Evolutionary conservation across 2,329 filamentous ascomycete genomes (phyloP).

Genomic region (Xylaria arbuscula): DNA sequence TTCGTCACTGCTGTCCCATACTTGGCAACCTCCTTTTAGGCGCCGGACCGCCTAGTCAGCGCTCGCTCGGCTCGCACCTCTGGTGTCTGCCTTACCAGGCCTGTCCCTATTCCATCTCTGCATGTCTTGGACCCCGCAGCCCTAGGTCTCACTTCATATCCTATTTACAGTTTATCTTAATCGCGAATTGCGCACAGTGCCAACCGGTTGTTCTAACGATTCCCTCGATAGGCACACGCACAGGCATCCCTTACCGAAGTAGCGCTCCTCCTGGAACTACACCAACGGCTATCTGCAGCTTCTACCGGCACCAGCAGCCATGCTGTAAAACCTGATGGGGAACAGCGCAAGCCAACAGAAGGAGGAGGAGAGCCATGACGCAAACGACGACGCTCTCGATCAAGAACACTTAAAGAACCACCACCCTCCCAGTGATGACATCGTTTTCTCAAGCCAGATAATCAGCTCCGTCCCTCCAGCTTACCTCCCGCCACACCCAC

Average conservation of each 20-base stretch:
- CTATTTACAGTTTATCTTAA: neutral
- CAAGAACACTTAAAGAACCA: neutral
- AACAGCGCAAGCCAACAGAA: slow-evolving; percentile 26
- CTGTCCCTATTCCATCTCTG: neutral
- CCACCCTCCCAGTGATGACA: slow-evolving; percentile 13
- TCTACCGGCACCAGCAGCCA: slow-evolving; percentile 29
- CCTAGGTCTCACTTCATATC: too few relatives aligned
- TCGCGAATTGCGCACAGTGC: neutral
- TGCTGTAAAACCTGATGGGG: slow-evolving; percentile 35
- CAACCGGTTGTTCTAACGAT: slow-evolving; percentile 6
- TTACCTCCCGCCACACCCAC: neutral
- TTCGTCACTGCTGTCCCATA: too few relatives aligned
- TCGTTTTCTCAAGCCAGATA: slow-evolving; percentile 34
- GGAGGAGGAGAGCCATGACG: slow-evolving; percentile 20
- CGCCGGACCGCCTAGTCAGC: too few relatives aligned
- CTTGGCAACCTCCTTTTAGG: too few relatives aligned
- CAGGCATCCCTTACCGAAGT: neutral
- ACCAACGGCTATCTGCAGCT: neutral
- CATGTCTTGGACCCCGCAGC: neutral
- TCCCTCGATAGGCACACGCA: neutral
- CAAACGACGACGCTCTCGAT: neutral
- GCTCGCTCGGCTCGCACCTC: too few relatives aligned
- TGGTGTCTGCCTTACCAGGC: too few relatives aligned
- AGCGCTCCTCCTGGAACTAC: neutral
- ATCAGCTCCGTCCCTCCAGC: slow-evolving; percentile 20